Conservation (phyloP, 2,329 filamentous ascomycete species). For the Myrmaecium sp. region DNA sequence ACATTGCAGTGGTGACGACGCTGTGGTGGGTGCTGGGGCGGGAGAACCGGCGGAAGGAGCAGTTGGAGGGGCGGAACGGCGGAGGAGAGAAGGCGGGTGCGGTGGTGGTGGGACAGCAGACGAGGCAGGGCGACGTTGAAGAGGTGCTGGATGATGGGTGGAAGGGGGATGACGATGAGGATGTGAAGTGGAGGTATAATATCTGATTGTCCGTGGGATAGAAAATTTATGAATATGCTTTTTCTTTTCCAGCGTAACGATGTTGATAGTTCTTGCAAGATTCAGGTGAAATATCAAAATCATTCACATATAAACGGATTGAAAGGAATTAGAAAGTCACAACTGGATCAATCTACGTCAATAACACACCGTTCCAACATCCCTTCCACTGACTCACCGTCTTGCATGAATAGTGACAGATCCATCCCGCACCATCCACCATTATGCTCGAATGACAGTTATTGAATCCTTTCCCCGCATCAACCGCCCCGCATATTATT, state of each 20-base stretch:
- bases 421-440: too few species aligned
- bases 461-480: too few species aligned
- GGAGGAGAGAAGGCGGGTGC: too few species aligned
- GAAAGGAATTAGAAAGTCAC: background rate
- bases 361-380: too few species aligned
- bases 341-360: too few species aligned
- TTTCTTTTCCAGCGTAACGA: background rate
- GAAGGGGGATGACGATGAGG: slow-evolving; percentile 10
- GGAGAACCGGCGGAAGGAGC: slow-evolving; percentile 16
- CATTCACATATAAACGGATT: background rate
- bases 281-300: background rate
- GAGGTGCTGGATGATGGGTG: slow-evolving; percentile 13
- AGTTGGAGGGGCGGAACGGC: slow-evolving; percentile 6
- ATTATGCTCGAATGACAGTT: too few species aligned
- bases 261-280: background rate
- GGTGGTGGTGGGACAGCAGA: too few species aligned
- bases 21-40: slow-evolving; percentile 15
- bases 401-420: too few species aligned
- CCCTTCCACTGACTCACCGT: too few species aligned
- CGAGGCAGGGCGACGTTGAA: too few species aligned
- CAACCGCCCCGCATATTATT: too few species aligned
- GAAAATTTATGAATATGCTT: too few species aligned
- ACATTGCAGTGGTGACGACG: slow-evolving; percentile 14
- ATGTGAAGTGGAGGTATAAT: slow-evolving; percentile 21
- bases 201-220: slow-evolving; percentile 9